Conservation (phyloP, 2,329 filamentous ascomycete species). For the Calonectria fujianensis region DNA sequence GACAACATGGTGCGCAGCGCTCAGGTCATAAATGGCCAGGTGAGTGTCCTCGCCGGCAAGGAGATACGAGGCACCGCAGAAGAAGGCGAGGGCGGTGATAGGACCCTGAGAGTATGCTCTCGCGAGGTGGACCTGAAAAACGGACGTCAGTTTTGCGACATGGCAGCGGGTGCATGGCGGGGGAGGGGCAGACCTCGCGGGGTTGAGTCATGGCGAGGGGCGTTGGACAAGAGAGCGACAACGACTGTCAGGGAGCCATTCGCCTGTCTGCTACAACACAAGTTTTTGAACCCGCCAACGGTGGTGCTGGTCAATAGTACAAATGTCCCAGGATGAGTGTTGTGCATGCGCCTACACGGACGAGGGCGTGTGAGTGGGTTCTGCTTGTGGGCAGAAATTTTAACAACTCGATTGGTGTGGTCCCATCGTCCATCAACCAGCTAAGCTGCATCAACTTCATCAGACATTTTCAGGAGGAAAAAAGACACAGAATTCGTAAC, state of each 20-base stretch:
- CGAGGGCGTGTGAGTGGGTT: slow-evolving; percentile 51
- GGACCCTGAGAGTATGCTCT: slow-evolving; percentile 69
- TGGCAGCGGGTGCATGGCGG: slow-evolving; percentile 46
- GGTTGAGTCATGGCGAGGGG: slow-evolving; percentile 46
- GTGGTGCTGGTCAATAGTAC: not conserved
- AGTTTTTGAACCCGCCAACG: not conserved
- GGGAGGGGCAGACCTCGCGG: slow-evolving; percentile 51
- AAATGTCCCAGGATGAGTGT: slow-evolving; percentile 5
- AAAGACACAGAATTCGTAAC: not conserved
- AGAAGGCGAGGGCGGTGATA: slow-evolving; percentile 76
- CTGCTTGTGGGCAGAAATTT: slow-evolving; percentile 50
- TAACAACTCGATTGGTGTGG: slow-evolving; percentile 43
- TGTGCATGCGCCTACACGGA: slow-evolving; percentile 29
- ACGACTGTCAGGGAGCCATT: slow-evolving; percentile 20
- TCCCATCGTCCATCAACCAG: slow-evolving; percentile 39
- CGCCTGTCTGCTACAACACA: slow-evolving; percentile 11
- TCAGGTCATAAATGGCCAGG: slow-evolving; percentile 71
- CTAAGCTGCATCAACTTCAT: not conserved
- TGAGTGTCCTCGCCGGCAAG: slow-evolving; percentile 77
- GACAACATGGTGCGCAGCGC: slow-evolving; percentile 60
- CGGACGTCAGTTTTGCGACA: slow-evolving; percentile 29
- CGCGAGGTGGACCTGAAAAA: slow-evolving; percentile 46
- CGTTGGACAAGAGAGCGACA: not conserved
- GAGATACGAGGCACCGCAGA: slow-evolving; percentile 63
- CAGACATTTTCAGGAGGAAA: not conserved